Base-by-base conservation (phyloP, 1,139 yeast species). In the Kurtzmaniella quercitrusa region DNA sequence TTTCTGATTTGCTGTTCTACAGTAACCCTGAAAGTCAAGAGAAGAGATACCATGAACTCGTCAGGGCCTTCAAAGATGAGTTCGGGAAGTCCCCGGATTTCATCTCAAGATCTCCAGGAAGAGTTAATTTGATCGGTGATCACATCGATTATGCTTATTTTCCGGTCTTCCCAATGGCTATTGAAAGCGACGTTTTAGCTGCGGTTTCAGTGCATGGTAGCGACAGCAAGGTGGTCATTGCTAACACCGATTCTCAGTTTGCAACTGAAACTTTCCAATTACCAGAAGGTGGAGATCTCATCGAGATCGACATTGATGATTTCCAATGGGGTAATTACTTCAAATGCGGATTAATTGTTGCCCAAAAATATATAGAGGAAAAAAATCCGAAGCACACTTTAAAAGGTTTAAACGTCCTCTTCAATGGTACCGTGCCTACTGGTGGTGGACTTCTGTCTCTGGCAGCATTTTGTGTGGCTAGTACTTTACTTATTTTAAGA, bases 81-180 rank as follows among this genome's bases (percentile, higher is more conserved):
- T 71, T 58, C 45, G 56, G 51, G 18, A 53, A 53, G 10, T 41
- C 41, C 11, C 75, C 79, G 5, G 65, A 65, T 25, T 77, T 80
- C 53, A 59, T 77, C 39, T 67, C 82, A 37, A 70, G 90, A 46
- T 77, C 87, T 15, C 91, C 91, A 3, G 91, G 91, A 36, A 67
- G 91, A 54, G 91, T 84, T 47, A 84, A 84, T 59, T 65, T 84
- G 49, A 81, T 84, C 48, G 91, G 91, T 36, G 91, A 84, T 51
- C 91, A 84, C 57, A 79, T 84, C 46, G 91, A 84, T 63, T 84
- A 83, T 58, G 77, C 81, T 48, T 74, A 75, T 56, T 84, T 81
- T 57, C 74, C 87, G 2, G 86, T 81, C 14, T 69, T 84, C 53
- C 91, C 91, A n/a, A 78, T 84, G 83, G 89, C 91, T 8, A 79